A percentile compares a stretch with the other conserved stretches of the same genome.
Conservation (phyloP, 257 asterid genomes). For the Solanum appendiculatum region DNA sequence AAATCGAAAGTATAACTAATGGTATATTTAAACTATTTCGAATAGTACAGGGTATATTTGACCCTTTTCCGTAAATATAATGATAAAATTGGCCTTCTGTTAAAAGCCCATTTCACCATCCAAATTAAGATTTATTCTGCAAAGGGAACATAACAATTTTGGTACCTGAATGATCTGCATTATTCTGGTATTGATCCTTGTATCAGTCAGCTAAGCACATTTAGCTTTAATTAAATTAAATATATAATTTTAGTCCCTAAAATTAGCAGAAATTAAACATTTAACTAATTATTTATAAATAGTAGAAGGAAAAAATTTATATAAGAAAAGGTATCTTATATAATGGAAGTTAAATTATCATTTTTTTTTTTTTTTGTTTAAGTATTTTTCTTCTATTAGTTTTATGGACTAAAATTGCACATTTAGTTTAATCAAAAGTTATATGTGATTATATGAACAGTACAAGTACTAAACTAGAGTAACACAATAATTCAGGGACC, state of each 20-base stretch:
- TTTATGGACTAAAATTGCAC: neutral
- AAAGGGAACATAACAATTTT: neutral
- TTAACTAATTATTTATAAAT: neutral
- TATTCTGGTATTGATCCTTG: neutral
- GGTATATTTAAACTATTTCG: no score
- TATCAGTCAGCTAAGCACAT: neutral
- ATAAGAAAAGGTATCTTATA: neutral
- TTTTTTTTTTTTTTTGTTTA: neutral
- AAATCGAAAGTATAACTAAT: no score
- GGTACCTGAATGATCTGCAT: neutral
- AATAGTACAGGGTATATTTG: no score
- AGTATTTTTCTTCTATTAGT: neutral
- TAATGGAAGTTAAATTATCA: neutral
- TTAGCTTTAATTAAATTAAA: neutral
- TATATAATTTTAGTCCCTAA: neutral
- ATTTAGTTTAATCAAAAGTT: neutral
- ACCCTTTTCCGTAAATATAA: no score
- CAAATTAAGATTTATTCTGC: neutral
- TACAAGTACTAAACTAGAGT: neutral
- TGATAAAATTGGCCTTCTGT: neutral
- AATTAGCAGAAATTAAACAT: neutral
- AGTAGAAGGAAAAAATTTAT: neutral
- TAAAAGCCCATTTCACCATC: neutral
- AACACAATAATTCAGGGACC: neutral
- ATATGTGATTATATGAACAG: neutral